Percentiles rank a stretch among this genome's conserved stretches.
Conservation (phyloP, 1,139 yeast species). For the Yamadazyma blattariae region DNA sequence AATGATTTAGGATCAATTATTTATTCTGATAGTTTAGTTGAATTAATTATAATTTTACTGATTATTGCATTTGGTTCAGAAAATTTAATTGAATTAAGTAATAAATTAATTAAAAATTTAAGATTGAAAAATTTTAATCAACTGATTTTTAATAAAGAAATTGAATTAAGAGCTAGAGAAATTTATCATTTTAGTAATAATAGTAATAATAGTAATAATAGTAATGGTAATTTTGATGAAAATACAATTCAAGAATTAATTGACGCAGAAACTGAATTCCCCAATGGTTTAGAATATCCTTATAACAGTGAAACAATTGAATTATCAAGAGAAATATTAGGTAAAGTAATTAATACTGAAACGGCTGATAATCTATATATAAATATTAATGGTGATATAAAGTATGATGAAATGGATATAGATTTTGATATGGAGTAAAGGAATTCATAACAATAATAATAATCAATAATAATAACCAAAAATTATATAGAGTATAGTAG, state of each 20-base stretch:
- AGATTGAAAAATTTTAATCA: conserved; percentile 19
- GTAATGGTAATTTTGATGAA: too few relatives aligned
- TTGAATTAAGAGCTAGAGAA: conserved; percentile 42
- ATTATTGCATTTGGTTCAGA: conserved; percentile 57
- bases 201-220: too few relatives aligned
- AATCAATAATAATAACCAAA: too few relatives aligned
- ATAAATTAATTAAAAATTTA: conserved; percentile 26
- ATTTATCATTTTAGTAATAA: conserved; percentile 27
- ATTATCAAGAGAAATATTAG: conserved; percentile 68
- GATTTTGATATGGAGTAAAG: neutral
- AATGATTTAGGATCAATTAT: conserved; percentile 31
- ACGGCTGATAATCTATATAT: conserved; percentile 75
- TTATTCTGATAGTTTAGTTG: conserved; percentile 44
- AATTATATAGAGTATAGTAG: neutral
- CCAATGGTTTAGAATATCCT: conserved; percentile 61
- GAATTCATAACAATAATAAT: neutral
- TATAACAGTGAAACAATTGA: conserved; percentile 66
- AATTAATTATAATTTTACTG: conserved; percentile 49
- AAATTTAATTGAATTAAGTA: conserved; percentile 32
- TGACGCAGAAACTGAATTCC: conserved; percentile 36
- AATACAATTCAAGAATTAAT: conserved; percentile 19
- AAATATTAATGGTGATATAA: conserved; percentile 42
- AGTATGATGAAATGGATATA: conserved; percentile 3
- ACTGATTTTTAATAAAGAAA: conserved; percentile 36
- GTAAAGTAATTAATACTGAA: conserved; percentile 66